Conservation (phyloP, 2,329 filamentous ascomycete species). For the Neofusicoccum umdonicola region DNA sequence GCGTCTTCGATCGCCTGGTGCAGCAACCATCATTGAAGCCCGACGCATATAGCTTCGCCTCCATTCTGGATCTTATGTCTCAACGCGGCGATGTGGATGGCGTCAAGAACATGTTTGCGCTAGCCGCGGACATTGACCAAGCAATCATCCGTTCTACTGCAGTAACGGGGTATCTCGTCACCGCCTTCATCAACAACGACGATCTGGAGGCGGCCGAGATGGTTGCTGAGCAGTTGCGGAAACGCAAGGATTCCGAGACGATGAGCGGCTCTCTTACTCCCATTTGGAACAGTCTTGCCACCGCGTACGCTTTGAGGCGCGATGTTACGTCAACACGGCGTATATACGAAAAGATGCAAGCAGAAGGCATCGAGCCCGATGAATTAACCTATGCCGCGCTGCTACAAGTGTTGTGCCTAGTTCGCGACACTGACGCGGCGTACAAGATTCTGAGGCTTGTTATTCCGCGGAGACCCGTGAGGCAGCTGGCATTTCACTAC, state of each 20-base stretch:
- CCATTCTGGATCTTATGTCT: constrained; percentile 70
- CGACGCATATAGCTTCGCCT: constrained; percentile 65
- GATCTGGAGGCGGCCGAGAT: constrained; percentile 40
- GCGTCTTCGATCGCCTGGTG: constrained; percentile 62
- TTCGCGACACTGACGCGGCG: constrained; percentile 55
- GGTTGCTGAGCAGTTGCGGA: constrained; percentile 45
- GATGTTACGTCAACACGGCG: constrained; percentile 55
- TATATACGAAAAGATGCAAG: constrained; percentile 56
- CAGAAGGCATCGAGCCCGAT: constrained; percentile 51
- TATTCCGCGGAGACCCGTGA: constrained; percentile 49
- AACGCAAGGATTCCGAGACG: constrained; percentile 36
- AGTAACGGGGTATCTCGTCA: constrained; percentile 54
- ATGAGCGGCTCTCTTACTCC: constrained; percentile 55
- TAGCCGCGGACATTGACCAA: constrained; percentile 44
- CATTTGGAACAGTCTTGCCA: constrained; percentile 78
- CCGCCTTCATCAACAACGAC: constrained; percentile 56
- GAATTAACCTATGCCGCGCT: constrained; percentile 60
- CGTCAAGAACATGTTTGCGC: constrained; percentile 63
- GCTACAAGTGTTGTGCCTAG: constrained; percentile 56
- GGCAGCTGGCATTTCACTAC: constrained; percentile 51
- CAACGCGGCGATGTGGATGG: constrained; percentile 70
- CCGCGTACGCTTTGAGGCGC: constrained; percentile 64
- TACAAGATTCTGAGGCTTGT: constrained; percentile 51
- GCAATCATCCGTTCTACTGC: background rate
- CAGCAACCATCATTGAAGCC: constrained; percentile 50